Base-by-base conservation (phyloP, 495 filamentous ascomycete species). In the Aspergillus diversus region DNA sequence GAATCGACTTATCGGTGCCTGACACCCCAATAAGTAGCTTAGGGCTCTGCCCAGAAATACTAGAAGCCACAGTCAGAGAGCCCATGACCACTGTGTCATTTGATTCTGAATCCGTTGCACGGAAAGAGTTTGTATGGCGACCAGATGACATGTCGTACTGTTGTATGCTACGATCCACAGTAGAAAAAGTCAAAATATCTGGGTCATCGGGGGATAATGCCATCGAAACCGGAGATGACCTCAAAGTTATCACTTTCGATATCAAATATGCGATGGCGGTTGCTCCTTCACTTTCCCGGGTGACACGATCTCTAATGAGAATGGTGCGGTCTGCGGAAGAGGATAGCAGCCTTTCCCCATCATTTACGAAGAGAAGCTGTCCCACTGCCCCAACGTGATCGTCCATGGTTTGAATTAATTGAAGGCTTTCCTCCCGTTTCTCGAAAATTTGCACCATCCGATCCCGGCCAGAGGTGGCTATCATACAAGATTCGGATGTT, bases 1-100 rank as follows among this genome's bases (percentile, higher is more conserved):
- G 82, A 60, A 99, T 88, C 7, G 95, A 97, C 70, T 97, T 98
- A 72, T 99, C 95, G 5, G 90, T 96, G 65, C 90, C 92, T 7
- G 96, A 97, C 31, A 96, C 81, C 17, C 91, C 95, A 32, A 93
- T 77, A 59, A 99, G 81, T 50, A 94, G 79, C 54, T 80, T 77
- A 9, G 78, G 76, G 31, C 68, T 75, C 33, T 80, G 74, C 9
- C 73, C 77, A 5, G 72, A 60, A 9, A 73, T 69, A 48, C 71
- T 74, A 37, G 73, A 67, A 8, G 79, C 65, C 55, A 89, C 80
- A 16, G 87, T 86, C 27, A 99, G 81, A 6, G 89, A 88, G 64
- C 90, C 87, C 73, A 97, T 80, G 16, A 96, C 85, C 5, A 94
- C 94, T 43, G 92, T 84, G 67, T 99, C 96, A 37, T 80, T 84